phyloP scores from a whole-genome alignment of 2,329 filamentous ascomycete species.

The Stachybotrys elegans region DNA sequence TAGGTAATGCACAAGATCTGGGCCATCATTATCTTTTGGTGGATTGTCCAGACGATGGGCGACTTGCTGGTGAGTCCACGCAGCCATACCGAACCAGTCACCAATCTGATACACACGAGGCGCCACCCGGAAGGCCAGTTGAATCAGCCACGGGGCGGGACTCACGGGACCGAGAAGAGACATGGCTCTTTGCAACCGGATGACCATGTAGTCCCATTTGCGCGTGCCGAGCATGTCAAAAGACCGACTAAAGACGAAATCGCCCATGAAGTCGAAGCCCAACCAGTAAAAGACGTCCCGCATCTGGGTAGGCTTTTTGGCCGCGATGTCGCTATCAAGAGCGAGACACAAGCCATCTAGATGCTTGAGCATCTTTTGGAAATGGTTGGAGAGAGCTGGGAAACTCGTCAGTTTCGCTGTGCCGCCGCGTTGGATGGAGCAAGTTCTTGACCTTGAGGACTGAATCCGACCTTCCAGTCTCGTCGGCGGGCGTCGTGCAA shows the following conservation, averaged over 20 bases:
- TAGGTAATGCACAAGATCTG: slow-evolving; percentile 8
- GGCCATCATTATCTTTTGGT: background rate
- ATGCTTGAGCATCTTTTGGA: slow-evolving; percentile 19
- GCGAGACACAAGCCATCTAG: slow-evolving; percentile 15
- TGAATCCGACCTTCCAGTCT: slow-evolving; percentile 27
- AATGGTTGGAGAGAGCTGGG: slow-evolving; percentile 21
- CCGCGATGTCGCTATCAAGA: slow-evolving; percentile 12
- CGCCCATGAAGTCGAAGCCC: slow-evolving; percentile 35
- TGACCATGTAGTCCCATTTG: slow-evolving; percentile 20
- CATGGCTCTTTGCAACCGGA: slow-evolving; percentile 17
- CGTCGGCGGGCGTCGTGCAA: slow-evolving; percentile 24
- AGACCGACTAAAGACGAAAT: slow-evolving; percentile 31
- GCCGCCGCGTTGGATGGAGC: too few species aligned
- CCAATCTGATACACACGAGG: background rate
- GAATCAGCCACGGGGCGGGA: slow-evolving; percentile 1
- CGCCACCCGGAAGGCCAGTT: background rate
- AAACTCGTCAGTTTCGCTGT: too few species aligned
- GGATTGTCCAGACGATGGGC: background rate
- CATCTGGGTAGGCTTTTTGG: slow-evolving; percentile 20
- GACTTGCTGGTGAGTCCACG: slow-evolving; percentile 3
- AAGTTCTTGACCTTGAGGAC: too few species aligned
- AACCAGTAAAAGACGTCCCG: slow-evolving; percentile 20
- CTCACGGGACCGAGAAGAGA: slow-evolving; percentile 15
- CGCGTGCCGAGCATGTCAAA: slow-evolving; percentile 28
- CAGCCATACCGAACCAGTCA: slow-evolving; percentile 12